phyloP scores from a whole-genome alignment of 805 yeast genomes.

The Vanderwaltozyma verrucispora region DNA sequence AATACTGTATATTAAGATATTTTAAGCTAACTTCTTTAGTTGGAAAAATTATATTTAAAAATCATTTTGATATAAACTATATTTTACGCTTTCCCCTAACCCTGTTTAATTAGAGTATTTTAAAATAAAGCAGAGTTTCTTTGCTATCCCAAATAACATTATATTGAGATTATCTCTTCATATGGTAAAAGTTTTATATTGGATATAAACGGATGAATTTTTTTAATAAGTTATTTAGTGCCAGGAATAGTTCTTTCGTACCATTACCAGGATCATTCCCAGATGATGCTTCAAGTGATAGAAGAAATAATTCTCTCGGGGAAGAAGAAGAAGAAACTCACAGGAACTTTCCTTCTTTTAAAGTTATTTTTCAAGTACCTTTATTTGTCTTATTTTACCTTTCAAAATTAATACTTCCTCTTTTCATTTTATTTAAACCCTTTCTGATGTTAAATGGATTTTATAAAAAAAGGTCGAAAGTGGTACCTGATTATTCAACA shows the following conservation, averaged over 20 bases:
- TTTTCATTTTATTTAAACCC: conserved; percentile 13
- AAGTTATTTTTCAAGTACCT: conserved; percentile 3
- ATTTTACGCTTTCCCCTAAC: too few species aligned
- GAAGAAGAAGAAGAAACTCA: not conserved
- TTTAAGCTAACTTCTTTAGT: too few species aligned
- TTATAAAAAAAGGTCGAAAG: conserved; percentile 13
- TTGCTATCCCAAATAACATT: too few species aligned
- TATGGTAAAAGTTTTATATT: too few species aligned
- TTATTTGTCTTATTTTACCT: conserved; percentile 12
- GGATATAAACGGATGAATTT: too few species aligned
- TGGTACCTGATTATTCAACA: conserved; percentile 6
- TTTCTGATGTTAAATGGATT: conserved; percentile 14
- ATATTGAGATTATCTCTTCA: too few species aligned
- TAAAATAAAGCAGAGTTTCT: too few species aligned
- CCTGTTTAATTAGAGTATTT: too few species aligned
- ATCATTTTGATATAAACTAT: too few species aligned
- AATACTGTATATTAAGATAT: too few species aligned
- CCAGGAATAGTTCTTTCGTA: not conserved
- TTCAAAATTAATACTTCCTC: conserved; percentile 5
- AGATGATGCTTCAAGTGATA: not conserved
- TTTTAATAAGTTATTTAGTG: not conserved
- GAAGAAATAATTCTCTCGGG: not conserved
- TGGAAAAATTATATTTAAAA: too few species aligned
- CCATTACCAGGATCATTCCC: conserved; percentile 2
- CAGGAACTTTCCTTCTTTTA: not conserved